Conservation (phyloP, 441 rosid genomes). For the Flueggea neowawraea region DNA sequence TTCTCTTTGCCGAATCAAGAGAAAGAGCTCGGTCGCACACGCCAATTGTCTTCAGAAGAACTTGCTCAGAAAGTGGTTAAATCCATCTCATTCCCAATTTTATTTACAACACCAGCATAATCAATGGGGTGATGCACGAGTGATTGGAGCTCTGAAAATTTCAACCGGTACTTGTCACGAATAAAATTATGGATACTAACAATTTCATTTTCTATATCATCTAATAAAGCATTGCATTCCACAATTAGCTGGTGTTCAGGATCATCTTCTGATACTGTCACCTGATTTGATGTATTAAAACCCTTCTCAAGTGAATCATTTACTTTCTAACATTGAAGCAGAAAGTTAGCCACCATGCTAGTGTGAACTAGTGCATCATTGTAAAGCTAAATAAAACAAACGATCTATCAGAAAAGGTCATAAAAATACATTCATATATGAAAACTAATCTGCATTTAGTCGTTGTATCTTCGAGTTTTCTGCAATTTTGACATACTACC, state of each 20-base stretch:
- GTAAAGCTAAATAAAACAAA: no score
- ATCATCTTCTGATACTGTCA: slow-evolving; percentile 70
- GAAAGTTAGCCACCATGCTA: no score
- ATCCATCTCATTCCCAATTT: slow-evolving; percentile 83
- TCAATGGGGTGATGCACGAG: slow-evolving; percentile 89
- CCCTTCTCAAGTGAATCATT: slow-evolving; percentile 67
- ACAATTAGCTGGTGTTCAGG: slow-evolving; percentile 90
- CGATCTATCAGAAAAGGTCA: no score
- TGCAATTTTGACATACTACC: slow-evolving; percentile 66
- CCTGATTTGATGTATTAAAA: slow-evolving; percentile 47
- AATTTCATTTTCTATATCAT: slow-evolving; percentile 89
- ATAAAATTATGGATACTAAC: slow-evolving; percentile 81
- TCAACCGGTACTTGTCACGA: slow-evolving; percentile 86
- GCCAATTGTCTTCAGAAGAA: slow-evolving; percentile 78
- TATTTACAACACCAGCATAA: slow-evolving; percentile 89
- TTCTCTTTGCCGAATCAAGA: no score
- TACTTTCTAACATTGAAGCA: slow-evolving; percentile 48
- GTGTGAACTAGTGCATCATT: no score
- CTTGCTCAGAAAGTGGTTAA: slow-evolving; percentile 79
- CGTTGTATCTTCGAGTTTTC: slow-evolving; percentile 64
- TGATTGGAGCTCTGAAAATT: slow-evolving; percentile 90
- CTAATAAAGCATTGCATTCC: slow-evolving; percentile 79
- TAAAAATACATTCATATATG: no score
- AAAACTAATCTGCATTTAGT: no score
- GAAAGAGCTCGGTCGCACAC: no score